Base-by-base conservation (phyloP, 495 filamentous ascomycete genomes). In the Talaromyces thailandensis region DNA sequence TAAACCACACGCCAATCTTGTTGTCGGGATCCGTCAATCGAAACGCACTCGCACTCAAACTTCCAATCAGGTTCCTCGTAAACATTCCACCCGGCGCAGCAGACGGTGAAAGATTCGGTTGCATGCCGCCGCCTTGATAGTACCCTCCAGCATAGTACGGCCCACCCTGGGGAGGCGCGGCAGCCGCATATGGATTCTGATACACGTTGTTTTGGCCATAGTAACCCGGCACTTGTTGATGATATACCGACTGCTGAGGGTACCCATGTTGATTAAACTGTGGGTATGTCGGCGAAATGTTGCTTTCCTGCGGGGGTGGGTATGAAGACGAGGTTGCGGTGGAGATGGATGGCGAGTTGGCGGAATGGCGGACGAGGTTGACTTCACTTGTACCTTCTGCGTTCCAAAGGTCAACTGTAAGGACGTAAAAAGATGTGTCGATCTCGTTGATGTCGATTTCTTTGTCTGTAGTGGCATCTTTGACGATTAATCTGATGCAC, bases 1-100 rank as follows among this genome's bases (percentile, higher is more conserved):
- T 90, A 66, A 98, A 98, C 94, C 94, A 98, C 53, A 96, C 92
- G 9, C 92, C 92, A 62, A 91, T 87, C 71, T 92, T 89, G 65
- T 92, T 88, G 45, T 89, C 83, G 0, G 87, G 84, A 63, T 98
- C 92, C 0, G 84, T 86, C 58, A 98, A 79, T 55, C 89, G 85
- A 72, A 93, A 95, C 3, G 94, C 94, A 70, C 91, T 96, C 53
- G 92, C 93, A 53, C 89, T 88, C 26, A 96, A 79, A 70, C 91
- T 96, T 16, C 94, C 94, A 63, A 98, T 98, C 51, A 98, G 83
- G 69, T 98, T 98, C 57, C 94, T 77, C 0, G 94, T 97, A 75
- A 94, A 98, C 92, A 96, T 96, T 69, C 92, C 93, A 35, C 85
- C 84, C 0, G 88, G 88, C 26, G 75, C 74, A 37, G 78, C 69